These are phyloP conservation scores for Colletotrichum sp. DNA, from an alignment of 2,329 filamentous ascomycete species.

Conservation along the genomic window DNA sequence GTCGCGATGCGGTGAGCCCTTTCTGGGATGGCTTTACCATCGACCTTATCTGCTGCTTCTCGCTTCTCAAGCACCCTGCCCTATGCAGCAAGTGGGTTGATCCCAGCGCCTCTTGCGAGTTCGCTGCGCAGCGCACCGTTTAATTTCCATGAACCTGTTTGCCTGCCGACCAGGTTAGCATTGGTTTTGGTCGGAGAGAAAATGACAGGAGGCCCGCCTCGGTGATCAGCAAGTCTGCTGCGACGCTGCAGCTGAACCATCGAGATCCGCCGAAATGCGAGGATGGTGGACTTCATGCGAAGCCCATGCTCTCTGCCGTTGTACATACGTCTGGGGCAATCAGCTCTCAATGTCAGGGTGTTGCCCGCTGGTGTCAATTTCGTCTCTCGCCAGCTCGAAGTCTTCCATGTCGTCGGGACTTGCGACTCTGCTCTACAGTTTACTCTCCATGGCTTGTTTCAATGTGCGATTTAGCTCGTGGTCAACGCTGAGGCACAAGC, in stretches of 20 bases:
- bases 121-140: not conserved
- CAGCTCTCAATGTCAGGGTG: not conserved
- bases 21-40: not conserved
- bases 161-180: not conserved
- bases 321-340: not conserved
- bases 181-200: not conserved
- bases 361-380: not conserved
- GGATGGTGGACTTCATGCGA: not conserved
- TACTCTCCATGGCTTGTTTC: not conserved
- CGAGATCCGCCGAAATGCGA: not conserved
- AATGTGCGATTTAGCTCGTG: not conserved
- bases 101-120: not conserved
- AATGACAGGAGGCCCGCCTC: not conserved
- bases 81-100: not conserved
- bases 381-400: not conserved
- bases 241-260: constrained; percentile 4
- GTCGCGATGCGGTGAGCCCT: constrained; percentile 17
- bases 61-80: not conserved
- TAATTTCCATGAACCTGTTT: not conserved
- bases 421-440: not conserved
- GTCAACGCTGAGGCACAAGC: not conserved
- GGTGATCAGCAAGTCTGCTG: constrained; percentile 9
- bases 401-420: not conserved
- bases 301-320: not conserved
- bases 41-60: not conserved